phyloP scores from a whole-genome alignment of 225 moss, liverwort and hornwort genomes.

The Ulota crispa region DNA sequence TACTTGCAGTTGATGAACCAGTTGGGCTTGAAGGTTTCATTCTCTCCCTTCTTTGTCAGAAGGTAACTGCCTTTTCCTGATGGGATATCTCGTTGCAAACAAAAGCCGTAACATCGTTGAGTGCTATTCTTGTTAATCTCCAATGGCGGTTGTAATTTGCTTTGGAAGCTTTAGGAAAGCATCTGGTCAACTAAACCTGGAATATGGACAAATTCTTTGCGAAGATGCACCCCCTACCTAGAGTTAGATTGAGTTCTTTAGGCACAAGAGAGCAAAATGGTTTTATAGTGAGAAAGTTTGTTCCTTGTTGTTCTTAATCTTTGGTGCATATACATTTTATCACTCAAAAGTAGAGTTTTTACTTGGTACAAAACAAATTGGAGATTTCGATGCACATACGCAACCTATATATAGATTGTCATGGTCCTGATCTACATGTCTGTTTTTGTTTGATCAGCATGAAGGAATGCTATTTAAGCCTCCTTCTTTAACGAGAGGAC shows the following conservation, averaged over 20 bases:
- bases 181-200: neutral
- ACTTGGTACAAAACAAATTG: neutral
- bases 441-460: constrained; percentile 59
- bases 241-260: neutral
- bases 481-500: constrained; percentile 68
- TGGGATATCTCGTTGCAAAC: constrained; percentile 17
- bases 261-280: constrained; percentile 3
- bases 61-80: constrained; percentile 56
- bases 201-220: constrained; percentile 3
- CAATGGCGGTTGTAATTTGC: neutral
- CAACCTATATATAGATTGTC: neutral
- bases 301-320: neutral
- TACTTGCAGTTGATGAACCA: constrained; percentile 91
- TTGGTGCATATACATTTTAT: neutral
- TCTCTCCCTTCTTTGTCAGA: constrained; percentile 97
- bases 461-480: constrained; percentile 95
- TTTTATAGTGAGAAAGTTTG: neutral
- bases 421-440: constrained; percentile 7
- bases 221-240: neutral
- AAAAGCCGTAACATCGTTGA: neutral
- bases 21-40: constrained; percentile 97
- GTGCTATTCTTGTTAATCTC: neutral
- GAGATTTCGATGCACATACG: neutral
- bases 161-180: neutral
- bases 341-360: neutral